Base-by-base conservation (phyloP, 1,139 yeast genomes). In the Geotrichum citri-aurantii region DNA sequence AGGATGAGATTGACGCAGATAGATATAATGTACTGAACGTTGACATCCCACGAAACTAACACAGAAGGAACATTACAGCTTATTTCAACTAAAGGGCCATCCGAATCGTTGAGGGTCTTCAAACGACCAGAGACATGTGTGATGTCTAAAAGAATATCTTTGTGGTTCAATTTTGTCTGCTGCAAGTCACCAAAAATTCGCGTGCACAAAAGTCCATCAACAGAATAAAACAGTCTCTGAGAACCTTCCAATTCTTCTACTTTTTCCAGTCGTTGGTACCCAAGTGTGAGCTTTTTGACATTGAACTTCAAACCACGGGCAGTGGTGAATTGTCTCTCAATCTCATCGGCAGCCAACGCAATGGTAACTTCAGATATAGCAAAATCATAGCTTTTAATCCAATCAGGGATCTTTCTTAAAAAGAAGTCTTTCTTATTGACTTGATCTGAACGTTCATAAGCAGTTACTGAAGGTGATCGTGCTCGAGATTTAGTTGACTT, bases 371-470 rank as follows among this genome's bases (percentile, higher is more conserved):
- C 67, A 3, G 64, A 63, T 47, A 70, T 62, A 29, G 65, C 67
- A 50, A 73, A 59, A 47, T 65, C 64, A 44, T 69, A 56, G 10
- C 62, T 60, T 2, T 66, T 55, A 19, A 74, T 65, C 74, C 75
- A 73, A 0, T 65, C 56, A 0, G 77, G 77, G 2, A 73, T 42
- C 29, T 64, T 62, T 14, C 73, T 64, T 26, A 73, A 50, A 2
- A 63, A 58, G 7, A 62, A 55, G 5, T 53, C 47, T 23, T 60
- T 52, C 51, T 52, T 12, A 48, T 53, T 37, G 42, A 37, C 23
- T 12, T 29, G 19, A 14, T n/a, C 17, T 10, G 19, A n/a, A 37
- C 19, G 12, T 37, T 37, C 44, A 37, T 14, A 5, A 8, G 19
- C 7, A 37, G 19, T n/a, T 8, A n/a, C 14, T 23, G 46, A n/a